phyloP scores from a whole-genome alignment of 1,139 yeast genomes.

The Kodamaea derodonti region DNA sequence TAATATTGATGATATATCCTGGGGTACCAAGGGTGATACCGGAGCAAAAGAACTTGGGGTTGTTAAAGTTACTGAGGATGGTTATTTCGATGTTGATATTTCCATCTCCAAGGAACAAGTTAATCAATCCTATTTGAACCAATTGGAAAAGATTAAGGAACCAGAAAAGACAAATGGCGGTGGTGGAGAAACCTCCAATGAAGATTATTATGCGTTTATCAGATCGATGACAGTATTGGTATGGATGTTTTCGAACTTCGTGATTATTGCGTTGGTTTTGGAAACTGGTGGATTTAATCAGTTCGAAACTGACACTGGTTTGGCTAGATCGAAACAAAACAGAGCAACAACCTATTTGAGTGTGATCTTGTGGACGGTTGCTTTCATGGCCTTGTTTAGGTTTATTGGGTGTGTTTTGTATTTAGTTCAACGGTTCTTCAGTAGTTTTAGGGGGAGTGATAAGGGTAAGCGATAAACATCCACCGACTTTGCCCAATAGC shows the following conservation, averaged over 20 bases:
- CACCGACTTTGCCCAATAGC: too few species aligned
- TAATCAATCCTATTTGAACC: slow-evolving; percentile 57
- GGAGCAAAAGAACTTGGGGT: slow-evolving; percentile 46
- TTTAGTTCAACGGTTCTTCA: slow-evolving; percentile 37
- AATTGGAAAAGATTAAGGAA: slow-evolving; percentile 55
- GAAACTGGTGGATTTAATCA: slow-evolving; percentile 62
- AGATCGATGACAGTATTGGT: slow-evolving; percentile 76
- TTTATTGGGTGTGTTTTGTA: slow-evolving; percentile 65
- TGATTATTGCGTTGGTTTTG: slow-evolving; percentile 66
- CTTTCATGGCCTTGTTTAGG: slow-evolving; percentile 72
- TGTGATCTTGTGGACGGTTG: slow-evolving; percentile 76
- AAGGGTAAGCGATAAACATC: too few species aligned
- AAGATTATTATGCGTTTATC: slow-evolving; percentile 75
- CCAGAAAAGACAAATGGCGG: slow-evolving; percentile 20
- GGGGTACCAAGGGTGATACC: slow-evolving; percentile 51
- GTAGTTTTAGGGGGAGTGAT: slow-evolving; percentile 12
- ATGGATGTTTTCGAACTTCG: slow-evolving; percentile 76
- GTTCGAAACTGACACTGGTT: slow-evolving; percentile 16
- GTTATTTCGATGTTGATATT: slow-evolving; percentile 61
- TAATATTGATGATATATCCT: slow-evolving; percentile 48
- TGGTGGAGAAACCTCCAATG: slow-evolving; percentile 35
- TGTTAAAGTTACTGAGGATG: slow-evolving; percentile 66
- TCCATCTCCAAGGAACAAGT: slow-evolving; percentile 63
- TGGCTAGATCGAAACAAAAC: slow-evolving; percentile 13
- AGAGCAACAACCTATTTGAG: slow-evolving; percentile 55